Evolutionary conservation across 352 stramenopile species (phyloP).

Genomic region (Phytophthora sp.): DNA sequence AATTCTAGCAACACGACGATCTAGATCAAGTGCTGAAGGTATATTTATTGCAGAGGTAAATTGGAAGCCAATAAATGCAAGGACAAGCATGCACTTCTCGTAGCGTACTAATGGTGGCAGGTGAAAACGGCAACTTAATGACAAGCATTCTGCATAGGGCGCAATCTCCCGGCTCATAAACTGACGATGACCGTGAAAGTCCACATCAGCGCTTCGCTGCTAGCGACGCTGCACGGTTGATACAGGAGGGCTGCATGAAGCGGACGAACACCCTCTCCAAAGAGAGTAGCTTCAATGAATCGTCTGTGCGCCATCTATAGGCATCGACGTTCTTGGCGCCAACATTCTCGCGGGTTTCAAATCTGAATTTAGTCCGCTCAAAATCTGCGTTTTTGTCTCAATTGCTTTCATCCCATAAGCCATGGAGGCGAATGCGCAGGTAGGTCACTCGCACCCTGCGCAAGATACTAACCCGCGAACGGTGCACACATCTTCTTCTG

Average conservation of each 20-base stretch:
- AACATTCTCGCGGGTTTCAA: background rate
- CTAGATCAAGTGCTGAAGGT: background rate
- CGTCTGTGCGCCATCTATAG: too few species aligned
- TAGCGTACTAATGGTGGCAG: background rate
- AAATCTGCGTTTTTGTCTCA: slow-evolving; percentile 11
- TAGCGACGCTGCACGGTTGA: too few species aligned
- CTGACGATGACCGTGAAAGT: too few species aligned
- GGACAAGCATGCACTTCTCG: background rate
- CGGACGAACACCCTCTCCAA: too few species aligned
- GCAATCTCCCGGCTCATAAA: too few species aligned
- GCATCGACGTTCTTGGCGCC: background rate
- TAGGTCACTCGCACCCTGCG: too few species aligned
- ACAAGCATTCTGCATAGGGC: slow-evolving; percentile 2
- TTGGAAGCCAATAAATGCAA: background rate
- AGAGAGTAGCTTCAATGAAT: too few species aligned
- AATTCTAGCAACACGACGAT: background rate
- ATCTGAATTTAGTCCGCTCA: slow-evolving; percentile 3
- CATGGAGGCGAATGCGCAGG: slow-evolving; percentile 34
- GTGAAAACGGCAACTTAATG: background rate
- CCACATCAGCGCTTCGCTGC: background rate
- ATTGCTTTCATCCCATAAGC: slow-evolving; percentile 2
- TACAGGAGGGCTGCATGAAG: too few species aligned
- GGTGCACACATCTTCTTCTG: background rate
- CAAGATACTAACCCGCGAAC: background rate
- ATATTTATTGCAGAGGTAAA: background rate